Percentiles rank a stretch among this genome's conserved stretches.
phyloP scores from a whole-genome alignment of 768 basidiomycete species.

The Hirschioporus abietinus region DNA sequence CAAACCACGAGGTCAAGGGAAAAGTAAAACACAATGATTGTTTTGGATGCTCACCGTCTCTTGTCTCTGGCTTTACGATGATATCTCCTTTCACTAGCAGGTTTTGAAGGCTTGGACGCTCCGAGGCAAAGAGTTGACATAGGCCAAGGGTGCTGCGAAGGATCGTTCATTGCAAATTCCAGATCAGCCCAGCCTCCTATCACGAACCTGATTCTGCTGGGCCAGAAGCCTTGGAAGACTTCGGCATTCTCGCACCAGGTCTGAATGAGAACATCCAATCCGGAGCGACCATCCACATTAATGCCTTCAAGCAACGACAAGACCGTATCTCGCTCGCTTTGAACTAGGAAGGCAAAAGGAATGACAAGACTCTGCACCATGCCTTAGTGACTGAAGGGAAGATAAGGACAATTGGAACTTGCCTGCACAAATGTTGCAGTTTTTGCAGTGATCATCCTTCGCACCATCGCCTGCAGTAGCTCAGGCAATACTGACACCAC shows the following conservation, averaged over 20 bases:
- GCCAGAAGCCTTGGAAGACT: slow-evolving; percentile 95
- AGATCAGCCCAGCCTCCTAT: background rate
- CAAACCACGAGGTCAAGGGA: slow-evolving; percentile 9
- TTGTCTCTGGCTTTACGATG: slow-evolving; percentile 74
- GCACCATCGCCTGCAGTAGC: slow-evolving; percentile 78
- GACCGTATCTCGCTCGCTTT: slow-evolving; percentile 79
- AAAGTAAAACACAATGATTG: slow-evolving; percentile 12
- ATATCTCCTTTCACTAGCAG: slow-evolving; percentile 89
- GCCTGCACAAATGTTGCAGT: slow-evolving; percentile 92
- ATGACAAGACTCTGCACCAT: slow-evolving; percentile 70
- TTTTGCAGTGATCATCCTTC: slow-evolving; percentile 75
- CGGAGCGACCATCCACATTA: slow-evolving; percentile 52
- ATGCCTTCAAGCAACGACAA: slow-evolving; percentile 71
- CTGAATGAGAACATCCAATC: slow-evolving; percentile 82
- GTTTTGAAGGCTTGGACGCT: slow-evolving; percentile 59
- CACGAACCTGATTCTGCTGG: slow-evolving; percentile 60
- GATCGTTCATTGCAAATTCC: background rate
- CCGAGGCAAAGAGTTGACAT: slow-evolving; percentile 61
- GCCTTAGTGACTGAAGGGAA: background rate
- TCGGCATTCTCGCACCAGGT: slow-evolving; percentile 95
- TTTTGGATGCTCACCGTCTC: slow-evolving; percentile 59
- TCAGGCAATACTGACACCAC: slow-evolving; percentile 84
- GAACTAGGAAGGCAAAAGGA: slow-evolving; percentile 91
- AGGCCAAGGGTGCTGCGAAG: slow-evolving; percentile 65
- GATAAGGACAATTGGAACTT: slow-evolving; percentile 11